phyloP scores from a whole-genome alignment of 2,329 filamentous ascomycete species.

The Phaeomoniella chlamydospora region DNA sequence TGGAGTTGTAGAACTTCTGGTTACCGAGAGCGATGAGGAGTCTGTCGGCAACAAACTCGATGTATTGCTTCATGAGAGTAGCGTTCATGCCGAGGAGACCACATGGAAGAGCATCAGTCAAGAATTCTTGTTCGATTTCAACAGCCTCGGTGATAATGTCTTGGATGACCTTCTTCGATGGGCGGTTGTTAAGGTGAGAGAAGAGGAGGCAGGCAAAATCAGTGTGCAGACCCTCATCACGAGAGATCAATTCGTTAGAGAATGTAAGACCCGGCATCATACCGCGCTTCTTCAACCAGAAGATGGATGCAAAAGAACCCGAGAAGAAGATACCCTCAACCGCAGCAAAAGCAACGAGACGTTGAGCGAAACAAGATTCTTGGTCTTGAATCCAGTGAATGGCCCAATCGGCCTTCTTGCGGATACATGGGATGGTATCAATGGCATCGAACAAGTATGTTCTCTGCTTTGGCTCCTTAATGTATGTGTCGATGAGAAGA shows the following conservation, averaged over 20 bases:
- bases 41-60: constrained; percentile 96
- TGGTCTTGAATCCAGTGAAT: constrained; percentile 88
- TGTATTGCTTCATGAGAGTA: constrained; percentile 97
- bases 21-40: constrained; percentile 88
- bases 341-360: constrained; percentile 89
- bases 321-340: constrained; percentile 99
- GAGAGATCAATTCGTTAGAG: constrained; percentile 99
- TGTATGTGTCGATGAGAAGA: constrained; percentile 96
- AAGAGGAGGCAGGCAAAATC: constrained; percentile 97
- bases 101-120: constrained; percentile 87
- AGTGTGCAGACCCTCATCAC: constrained; percentile 97
- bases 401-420: constrained; percentile 98
- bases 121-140: constrained; percentile 89
- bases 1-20: constrained; percentile 78
- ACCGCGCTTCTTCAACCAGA: constrained; percentile 99
- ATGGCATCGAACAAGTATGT: constrained; percentile 96
- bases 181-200: constrained; percentile 91
- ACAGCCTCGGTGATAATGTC: constrained; percentile 92
- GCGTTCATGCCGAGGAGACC: constrained; percentile 96
- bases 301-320: constrained; percentile 95
- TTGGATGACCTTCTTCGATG: constrained; percentile 64
- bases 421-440: constrained; percentile 96
- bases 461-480: constrained; percentile 91
- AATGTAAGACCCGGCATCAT: constrained; percentile 98
- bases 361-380: constrained; percentile 86